These are phyloP conservation scores for Penicillium canescens DNA, from an alignment of 495 filamentous ascomycete genomes.

Conservation along the genomic window DNA sequence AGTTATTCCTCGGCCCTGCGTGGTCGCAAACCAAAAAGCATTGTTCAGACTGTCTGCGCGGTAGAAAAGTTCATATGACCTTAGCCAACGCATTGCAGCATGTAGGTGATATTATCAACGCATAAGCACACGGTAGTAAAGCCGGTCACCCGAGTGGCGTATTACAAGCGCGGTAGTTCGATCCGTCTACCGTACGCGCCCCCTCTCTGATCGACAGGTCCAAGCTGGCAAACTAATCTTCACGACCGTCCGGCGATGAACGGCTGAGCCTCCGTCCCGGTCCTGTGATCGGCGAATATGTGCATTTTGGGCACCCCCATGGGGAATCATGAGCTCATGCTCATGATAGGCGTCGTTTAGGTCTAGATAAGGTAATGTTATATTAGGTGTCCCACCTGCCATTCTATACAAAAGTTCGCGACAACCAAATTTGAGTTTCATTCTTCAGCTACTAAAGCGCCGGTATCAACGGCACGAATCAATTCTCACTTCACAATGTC, in stretches of 20 bases:
- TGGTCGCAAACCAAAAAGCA: too few species aligned
- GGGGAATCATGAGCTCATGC: neutral
- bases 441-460: neutral
- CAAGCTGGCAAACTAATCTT: neutral
- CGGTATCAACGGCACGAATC: neutral
- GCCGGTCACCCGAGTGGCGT: constrained; percentile 21
- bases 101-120: neutral
- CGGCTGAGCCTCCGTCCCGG: constrained; percentile 15
- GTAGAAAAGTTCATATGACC: neutral
- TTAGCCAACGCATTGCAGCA: too few species aligned
- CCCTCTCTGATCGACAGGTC: neutral
- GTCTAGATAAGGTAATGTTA: neutral
- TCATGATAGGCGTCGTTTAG: neutral
- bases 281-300: constrained; percentile 25
- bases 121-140: constrained; percentile 6
- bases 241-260: neutral
- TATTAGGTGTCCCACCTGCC: neutral
- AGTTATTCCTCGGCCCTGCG: too few species aligned
- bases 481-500: constrained; percentile 1
- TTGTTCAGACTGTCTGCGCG: too few species aligned
- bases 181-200: constrained; percentile 15
- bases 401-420: neutral
- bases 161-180: constrained; percentile 8
- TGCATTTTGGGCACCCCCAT: constrained; percentile 4
- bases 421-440: neutral